Evolutionary conservation across 441 rosid genomes (phyloP).

Genomic region (Breynia disticha): DNA sequence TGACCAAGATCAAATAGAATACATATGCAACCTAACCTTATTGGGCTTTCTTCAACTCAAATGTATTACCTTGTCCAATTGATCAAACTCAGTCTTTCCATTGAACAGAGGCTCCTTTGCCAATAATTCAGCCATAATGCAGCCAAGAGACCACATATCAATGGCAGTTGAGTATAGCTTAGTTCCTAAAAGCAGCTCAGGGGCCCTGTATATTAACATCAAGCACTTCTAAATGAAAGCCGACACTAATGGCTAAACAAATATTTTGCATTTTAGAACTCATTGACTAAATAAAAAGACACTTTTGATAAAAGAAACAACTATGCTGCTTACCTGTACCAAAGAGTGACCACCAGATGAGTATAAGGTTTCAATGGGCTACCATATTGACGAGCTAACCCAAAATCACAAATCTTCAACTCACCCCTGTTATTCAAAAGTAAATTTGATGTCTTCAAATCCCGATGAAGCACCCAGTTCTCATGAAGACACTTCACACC

Average conservation of each 20-base stretch:
- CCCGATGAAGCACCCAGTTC: conserved; percentile 99
- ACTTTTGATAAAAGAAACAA: background rate
- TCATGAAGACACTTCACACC: conserved; percentile 97
- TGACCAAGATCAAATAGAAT: background rate
- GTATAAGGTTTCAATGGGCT: conserved; percentile 96
- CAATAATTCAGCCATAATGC: conserved; percentile 94
- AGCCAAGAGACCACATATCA: conserved; percentile 99
- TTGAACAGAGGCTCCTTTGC: conserved; percentile 85
- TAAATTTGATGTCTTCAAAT: conserved; percentile 91
- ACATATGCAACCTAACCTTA: background rate
- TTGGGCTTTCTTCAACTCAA: background rate
- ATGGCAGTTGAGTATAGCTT: conserved; percentile 94
- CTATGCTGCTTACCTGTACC: conserved; percentile 79
- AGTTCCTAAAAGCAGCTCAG: conserved; percentile 92
- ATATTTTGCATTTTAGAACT: too few relatives aligned
- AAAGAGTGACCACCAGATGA: conserved; percentile 95
- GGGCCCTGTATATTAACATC: conserved; percentile 56
- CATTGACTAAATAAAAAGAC: background rate
- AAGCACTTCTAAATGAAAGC: conserved; percentile 1
- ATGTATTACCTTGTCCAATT: conserved; percentile 83
- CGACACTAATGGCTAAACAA: background rate
- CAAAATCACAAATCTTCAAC: conserved; percentile 96
- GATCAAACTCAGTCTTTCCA: conserved; percentile 95
- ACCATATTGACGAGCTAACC: conserved; percentile 97
- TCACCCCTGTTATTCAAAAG: conserved; percentile 94